Percentiles rank a stretch among this genome's conserved stretches.
phyloP scores from a whole-genome alignment of 2,329 filamentous ascomycete species.

The Phyllosticta paracitricarpa region DNA sequence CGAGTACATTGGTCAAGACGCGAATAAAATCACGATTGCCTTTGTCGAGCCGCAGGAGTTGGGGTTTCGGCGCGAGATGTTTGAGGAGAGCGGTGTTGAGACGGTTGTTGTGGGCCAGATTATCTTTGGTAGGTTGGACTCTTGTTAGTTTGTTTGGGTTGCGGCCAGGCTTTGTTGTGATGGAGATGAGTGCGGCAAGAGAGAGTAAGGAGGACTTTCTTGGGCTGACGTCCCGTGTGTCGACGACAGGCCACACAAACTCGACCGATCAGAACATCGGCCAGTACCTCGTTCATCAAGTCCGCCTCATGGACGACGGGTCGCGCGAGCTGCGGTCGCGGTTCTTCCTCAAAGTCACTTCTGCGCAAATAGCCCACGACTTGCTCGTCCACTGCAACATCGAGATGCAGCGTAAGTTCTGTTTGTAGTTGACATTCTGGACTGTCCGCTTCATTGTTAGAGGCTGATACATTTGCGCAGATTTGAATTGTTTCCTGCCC shows the following conservation, averaged over 20 bases:
- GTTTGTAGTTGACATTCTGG: too few species aligned
- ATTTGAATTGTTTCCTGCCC: slow-evolving; percentile 1
- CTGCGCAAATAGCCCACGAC: neutral
- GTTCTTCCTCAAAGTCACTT: neutral
- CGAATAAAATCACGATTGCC: neutral
- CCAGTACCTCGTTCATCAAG: neutral
- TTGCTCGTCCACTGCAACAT: neutral
- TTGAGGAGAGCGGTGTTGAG: neutral
- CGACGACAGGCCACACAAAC: neutral
- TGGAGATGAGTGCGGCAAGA: neutral
- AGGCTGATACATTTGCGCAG: neutral
- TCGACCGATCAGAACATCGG: neutral
- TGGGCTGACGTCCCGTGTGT: neutral
- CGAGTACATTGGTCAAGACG: neutral
- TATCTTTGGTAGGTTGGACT: neutral
- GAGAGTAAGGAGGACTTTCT: neutral
- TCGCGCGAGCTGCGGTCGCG: neutral
- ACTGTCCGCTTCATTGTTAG: neutral
- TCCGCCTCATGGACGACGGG: neutral
- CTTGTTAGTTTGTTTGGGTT: neutral
- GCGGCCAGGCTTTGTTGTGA: neutral
- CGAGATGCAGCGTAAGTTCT: neutral
- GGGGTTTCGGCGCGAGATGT: neutral
- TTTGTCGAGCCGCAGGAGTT: slow-evolving; percentile 3
- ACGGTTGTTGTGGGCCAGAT: neutral